Evolutionary conservation across 2,329 filamentous ascomycete genomes (phyloP), one percentile per base, ranked within the genome.

Genomic region (Xylaria sp.): DNA sequence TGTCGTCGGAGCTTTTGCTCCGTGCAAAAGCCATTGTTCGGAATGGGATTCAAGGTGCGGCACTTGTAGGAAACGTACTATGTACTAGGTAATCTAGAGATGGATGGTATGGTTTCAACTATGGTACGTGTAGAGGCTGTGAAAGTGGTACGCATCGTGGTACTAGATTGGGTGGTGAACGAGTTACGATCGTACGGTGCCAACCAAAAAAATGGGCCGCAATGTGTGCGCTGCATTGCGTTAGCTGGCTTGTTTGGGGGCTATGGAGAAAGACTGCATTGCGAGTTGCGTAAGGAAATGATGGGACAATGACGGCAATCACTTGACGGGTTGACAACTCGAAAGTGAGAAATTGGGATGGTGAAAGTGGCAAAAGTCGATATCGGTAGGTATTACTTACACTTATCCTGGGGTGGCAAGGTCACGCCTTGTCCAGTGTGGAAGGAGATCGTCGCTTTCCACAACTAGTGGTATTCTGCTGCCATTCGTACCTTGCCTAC

Each of bases 291-390:
- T 46, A 55, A n/a, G 43, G 46, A 43, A 59, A 65, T 68, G 63
- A 66, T 68, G 66, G 55, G 53, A 63, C 46, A 28, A 39, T 66
- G 66, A 68, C 66, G 66, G 46, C 53, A 59, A 59, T 39, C 36
- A 28, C 58, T 13, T 39, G 45, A 32, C 32, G n/a, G 4, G 20
- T 56, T 56, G n/a, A 39, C 30, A 28, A 34, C 25, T 43, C 60
- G 41, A 63, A 63, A 57, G 39, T 48, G 52, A 48, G n/a, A 41
- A 57, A 63, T 45, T 63, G 30, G 30, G 28, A 53, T 53, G 52
- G 43, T 68, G 50, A 58, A 53, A 62, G 66, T 68, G 66, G 66
- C 66, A 53, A 68, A 62, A 60, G 34, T 39, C 53, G 32, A 57
- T 57, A 15, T 57, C 15, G 53, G 32, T 15, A 57, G n/a, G n/a